Evolutionary conservation across 2,329 filamentous ascomycete species (phyloP).

Genomic region (Aspergillus intermedius): DNA sequence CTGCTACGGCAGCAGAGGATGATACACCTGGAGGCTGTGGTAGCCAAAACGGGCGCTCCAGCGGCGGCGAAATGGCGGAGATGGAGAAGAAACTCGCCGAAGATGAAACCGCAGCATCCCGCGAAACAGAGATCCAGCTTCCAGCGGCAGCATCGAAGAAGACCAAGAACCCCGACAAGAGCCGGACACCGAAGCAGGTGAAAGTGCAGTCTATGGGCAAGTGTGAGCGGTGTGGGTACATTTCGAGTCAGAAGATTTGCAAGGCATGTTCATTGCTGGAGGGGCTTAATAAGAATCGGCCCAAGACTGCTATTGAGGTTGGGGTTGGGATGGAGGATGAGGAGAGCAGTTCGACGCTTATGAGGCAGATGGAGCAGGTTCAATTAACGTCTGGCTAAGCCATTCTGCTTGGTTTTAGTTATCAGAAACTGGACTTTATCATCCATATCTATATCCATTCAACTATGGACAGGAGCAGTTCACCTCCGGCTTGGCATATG

Average conservation of each 20-base stretch:
- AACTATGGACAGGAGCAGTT: too few species aligned
- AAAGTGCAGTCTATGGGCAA: conserved; percentile 56
- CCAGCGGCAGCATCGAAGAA: conserved; percentile 13
- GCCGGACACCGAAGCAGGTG: conserved; percentile 51
- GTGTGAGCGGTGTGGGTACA: conserved; percentile 85
- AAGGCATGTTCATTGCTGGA: conserved; percentile 90
- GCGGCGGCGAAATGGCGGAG: conserved; percentile 70
- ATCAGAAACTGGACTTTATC: neutral
- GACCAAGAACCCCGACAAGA: conserved; percentile 22
- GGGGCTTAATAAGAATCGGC: conserved; percentile 70
- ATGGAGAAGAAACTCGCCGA: conserved; percentile 69
- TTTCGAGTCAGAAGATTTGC: conserved; percentile 89
- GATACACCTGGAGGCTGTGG: conserved; percentile 64
- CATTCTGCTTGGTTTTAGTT: neutral
- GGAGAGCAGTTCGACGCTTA: conserved; percentile 46
- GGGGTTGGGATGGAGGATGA: conserved; percentile 41
- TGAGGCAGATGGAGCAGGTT: conserved; percentile 45
- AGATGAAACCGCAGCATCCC: conserved; percentile 54
- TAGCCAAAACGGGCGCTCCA: conserved; percentile 58
- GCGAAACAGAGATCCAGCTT: conserved; percentile 61
- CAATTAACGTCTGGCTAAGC: conserved; percentile 35
- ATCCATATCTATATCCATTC: too few species aligned
- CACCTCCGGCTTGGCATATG: too few species aligned
- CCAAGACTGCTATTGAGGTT: conserved; percentile 41
- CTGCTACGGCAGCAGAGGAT: conserved; percentile 39